Evolutionary conservation across 2,329 filamentous ascomycete genomes (phyloP), one percentile per base, ranked within the genome.

Genomic region (Tothia fuscella): DNA sequence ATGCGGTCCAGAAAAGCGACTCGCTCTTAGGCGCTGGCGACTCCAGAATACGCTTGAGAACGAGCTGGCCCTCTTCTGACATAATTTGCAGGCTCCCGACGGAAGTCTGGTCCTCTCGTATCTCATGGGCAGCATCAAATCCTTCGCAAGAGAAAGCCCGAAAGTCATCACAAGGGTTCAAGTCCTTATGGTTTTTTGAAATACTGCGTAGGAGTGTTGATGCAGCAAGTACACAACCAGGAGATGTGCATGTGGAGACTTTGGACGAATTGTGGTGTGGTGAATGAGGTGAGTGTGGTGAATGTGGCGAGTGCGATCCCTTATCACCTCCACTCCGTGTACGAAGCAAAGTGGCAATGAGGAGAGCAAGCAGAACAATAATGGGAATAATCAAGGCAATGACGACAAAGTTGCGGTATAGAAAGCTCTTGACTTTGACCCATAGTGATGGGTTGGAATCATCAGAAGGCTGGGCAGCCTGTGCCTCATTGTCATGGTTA

Each of bases 111-210:
- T 83, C 80, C 3, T 74, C 62, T 3, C 78, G 71, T 44, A 83
- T 68, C 50, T 82, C 78, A 58, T 82, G 72, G 7, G 64, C 67
- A 17, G 74, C 65, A 40, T 70, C 65, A 72, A 78, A 84, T 9
- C 79, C 79, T 42, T 76, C 78, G 50, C 80, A 83, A 17, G 77
- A 75, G 43, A 77, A 69, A 53, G 78, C 65, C 45, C 82, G 76
- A 46, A 84, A 85, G 51, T 82, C 60, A 14, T 66, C 70, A 50
- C 80, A 85, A 1, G 80, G 73, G 52, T 84, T 77, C 26, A 84
- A 62, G 3, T 73, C 58, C 46, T 72, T 65, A 56, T 81, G 78
- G 37, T 76, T 63, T 6, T 75, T 72, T 14, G 74, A 72, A 9
- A 80, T 60, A 46, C 75, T 79, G 48, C 76, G 72, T 6, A 80